Conservation (phyloP, 495 filamentous ascomycete species). For the Penicillium paradoxum region DNA sequence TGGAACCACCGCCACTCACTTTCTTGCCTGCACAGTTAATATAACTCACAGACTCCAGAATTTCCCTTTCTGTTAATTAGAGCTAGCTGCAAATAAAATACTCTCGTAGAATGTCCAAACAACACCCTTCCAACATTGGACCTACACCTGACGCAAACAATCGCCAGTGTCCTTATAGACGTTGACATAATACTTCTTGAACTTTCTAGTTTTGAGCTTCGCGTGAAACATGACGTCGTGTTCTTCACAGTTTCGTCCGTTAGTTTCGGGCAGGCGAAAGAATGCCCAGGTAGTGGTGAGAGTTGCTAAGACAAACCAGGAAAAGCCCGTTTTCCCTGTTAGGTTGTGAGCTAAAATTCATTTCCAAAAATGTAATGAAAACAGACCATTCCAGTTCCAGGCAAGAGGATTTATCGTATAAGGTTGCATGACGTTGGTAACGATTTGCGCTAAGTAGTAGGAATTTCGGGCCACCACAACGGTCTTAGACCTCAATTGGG, state of each 20-base stretch:
- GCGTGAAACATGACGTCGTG: slow-evolving; percentile 56
- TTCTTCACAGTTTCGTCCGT: slow-evolving; percentile 46
- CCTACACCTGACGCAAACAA: neutral
- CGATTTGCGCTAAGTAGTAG: slow-evolving; percentile 30
- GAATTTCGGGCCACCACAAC: slow-evolving; percentile 30
- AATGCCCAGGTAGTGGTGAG: slow-evolving; percentile 30
- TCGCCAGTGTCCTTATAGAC: neutral
- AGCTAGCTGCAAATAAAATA: no score
- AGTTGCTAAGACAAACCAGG: slow-evolving; percentile 27
- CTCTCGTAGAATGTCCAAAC: no score
- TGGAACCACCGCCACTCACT: no score
- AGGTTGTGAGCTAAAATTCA: neutral
- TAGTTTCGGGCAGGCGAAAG: slow-evolving; percentile 43
- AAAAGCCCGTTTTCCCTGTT: slow-evolving; percentile 35
- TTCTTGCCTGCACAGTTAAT: no score
- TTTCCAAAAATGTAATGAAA: neutral
- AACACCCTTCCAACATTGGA: neutral
- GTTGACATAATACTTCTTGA: slow-evolving; percentile 26
- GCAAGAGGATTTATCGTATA: slow-evolving; percentile 35
- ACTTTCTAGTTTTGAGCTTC: slow-evolving; percentile 43
- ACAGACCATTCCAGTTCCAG: slow-evolving; percentile 30
- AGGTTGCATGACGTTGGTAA: slow-evolving; percentile 28
- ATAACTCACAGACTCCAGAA: no score
- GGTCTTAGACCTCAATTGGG: slow-evolving; percentile 34
- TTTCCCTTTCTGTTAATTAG: no score